Conservation (phyloP, 2,329 filamentous ascomycete genomes). For the Diatrype stigma region DNA sequence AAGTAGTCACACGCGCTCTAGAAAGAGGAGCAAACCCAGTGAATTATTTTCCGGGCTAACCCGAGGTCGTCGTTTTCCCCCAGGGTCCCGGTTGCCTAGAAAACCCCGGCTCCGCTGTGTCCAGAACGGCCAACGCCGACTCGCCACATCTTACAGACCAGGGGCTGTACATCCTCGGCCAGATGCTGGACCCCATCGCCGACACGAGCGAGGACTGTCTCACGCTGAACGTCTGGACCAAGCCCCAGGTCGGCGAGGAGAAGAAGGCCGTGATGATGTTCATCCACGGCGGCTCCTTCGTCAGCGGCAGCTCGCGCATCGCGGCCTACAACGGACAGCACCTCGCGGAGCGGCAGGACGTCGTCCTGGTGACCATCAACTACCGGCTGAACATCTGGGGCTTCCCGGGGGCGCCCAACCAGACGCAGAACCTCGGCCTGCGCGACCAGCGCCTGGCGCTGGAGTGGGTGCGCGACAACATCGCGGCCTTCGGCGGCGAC, state of each 20-base stretch:
- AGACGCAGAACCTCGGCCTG: slow-evolving; percentile 1
- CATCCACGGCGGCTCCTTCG: slow-evolving; percentile 1
- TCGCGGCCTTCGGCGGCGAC: slow-evolving; percentile 5
- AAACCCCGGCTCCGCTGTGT: too few species aligned
- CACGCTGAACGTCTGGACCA: slow-evolving; percentile 4
- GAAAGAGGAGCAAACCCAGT: too few species aligned
- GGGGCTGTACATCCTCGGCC: background rate
- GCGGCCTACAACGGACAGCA: slow-evolving; percentile 1
- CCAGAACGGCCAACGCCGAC: too few species aligned
- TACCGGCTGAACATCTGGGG: slow-evolving; percentile 9
- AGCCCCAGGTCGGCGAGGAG: background rate
- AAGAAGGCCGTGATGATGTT: slow-evolving; percentile 2
- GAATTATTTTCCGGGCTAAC: too few species aligned
- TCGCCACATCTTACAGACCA: too few species aligned
- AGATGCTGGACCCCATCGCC: background rate
- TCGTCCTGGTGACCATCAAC: slow-evolving; percentile 3
- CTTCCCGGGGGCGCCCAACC: slow-evolving; percentile 4
- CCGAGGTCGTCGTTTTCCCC: too few species aligned
- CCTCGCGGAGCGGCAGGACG: slow-evolving; percentile 1
- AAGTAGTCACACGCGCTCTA: background rate
- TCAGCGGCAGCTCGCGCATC: background rate
- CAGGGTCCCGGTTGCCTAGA: background rate
- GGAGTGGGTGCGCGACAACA: slow-evolving; percentile 5
- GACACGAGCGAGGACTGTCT: slow-evolving; percentile 3
- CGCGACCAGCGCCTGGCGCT: slow-evolving; percentile 3